Evolutionary conservation across 208 protist species (phyloP).

Genomic region (Tetramitus jugosus): DNA sequence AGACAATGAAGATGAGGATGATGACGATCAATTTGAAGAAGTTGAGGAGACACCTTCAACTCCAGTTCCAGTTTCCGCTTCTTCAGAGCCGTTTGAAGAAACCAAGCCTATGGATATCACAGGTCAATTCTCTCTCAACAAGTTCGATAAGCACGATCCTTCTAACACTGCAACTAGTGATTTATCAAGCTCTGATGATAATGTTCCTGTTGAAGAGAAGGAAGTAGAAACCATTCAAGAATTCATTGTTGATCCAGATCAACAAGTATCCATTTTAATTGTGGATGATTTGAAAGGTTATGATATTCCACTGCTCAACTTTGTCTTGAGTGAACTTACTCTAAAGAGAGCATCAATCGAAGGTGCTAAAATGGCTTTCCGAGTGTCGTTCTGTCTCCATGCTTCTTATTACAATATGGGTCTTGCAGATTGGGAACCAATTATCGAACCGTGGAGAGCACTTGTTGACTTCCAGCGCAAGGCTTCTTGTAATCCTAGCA

Average conservation of each 20-base stretch:
- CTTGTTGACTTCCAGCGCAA: neutral
- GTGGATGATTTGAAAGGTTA: conserved; percentile 9
- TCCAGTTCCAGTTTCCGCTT: neutral
- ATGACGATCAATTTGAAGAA: neutral
- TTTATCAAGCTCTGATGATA: neutral
- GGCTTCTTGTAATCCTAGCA: neutral
- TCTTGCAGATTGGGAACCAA: conserved; percentile 17
- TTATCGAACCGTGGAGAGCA: neutral
- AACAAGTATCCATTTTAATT: neutral
- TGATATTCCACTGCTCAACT: neutral
- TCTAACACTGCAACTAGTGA: neutral
- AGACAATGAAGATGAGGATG: neutral
- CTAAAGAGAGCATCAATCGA: neutral
- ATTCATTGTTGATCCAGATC: neutral
- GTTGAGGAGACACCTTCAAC: neutral
- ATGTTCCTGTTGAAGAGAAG: neutral
- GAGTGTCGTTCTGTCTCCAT: neutral
- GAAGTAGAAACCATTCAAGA: neutral
- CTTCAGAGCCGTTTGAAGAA: neutral
- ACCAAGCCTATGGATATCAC: neutral
- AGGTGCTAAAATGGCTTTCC: neutral
- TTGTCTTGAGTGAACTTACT: neutral
- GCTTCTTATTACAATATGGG: conserved; percentile 18
- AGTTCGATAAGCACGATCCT: neutral
- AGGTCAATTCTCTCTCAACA: neutral